phyloP scores from a whole-genome alignment of 2,329 filamentous ascomycete species.

The Blastomyces emzantsi region DNA sequence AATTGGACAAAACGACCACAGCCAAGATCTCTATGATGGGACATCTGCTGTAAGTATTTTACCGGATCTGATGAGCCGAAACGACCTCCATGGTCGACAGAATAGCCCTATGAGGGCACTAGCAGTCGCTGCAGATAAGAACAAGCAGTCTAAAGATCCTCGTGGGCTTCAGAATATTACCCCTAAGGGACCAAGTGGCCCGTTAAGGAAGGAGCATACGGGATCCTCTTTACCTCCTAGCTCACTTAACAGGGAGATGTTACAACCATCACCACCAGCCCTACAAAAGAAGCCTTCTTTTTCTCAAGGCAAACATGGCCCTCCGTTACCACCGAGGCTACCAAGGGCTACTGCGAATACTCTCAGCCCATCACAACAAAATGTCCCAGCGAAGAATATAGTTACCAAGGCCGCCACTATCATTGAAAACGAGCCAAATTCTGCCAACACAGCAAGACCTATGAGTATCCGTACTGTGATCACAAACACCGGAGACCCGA shows the following conservation, averaged over 20 bases:
- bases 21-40: neutral
- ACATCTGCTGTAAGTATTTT: neutral
- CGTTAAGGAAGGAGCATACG: constrained; percentile 1
- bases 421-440: neutral
- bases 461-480: neutral
- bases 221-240: neutral
- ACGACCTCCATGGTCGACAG: neutral
- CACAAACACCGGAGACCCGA: neutral
- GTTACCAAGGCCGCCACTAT: neutral
- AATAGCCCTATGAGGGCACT: neutral
- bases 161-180: neutral
- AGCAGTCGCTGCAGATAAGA: neutral
- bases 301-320: neutral
- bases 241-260: neutral
- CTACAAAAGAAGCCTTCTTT: neutral
- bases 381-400: neutral
- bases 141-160: neutral
- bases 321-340: constrained; percentile 4
- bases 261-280: neutral
- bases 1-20: neutral
- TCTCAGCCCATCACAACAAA: neutral
- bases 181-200: neutral
- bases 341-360: neutral
- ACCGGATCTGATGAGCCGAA: neutral
- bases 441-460: neutral